phyloP scores from a whole-genome alignment of 345 rosid genomes.

The Eucalyptus decipiens region DNA sequence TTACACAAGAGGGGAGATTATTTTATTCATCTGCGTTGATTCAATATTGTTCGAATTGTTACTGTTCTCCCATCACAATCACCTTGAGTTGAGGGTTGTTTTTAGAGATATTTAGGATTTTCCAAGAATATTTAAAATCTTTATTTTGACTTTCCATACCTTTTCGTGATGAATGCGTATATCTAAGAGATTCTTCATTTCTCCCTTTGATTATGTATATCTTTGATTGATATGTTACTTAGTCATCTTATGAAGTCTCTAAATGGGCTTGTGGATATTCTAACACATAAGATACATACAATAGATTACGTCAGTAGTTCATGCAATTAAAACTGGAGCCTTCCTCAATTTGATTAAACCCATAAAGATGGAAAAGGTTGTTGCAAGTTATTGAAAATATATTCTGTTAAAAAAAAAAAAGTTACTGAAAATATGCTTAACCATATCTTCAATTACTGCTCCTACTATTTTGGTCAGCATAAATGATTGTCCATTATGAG shows the following conservation, averaged over 20 bases:
- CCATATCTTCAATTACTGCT: background rate
- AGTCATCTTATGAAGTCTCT: background rate
- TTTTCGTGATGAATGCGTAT: background rate
- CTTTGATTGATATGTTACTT: background rate
- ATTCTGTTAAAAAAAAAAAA: background rate
- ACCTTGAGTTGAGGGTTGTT: background rate
- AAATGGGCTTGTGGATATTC: background rate
- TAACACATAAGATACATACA: background rate
- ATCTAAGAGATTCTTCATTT: background rate
- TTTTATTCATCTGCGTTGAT: too few relatives aligned
- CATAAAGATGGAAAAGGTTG: background rate
- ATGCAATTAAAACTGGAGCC: background rate
- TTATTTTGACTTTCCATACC: background rate
- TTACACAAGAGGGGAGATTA: too few relatives aligned
- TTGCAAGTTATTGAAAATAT: background rate
- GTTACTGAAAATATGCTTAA: background rate
- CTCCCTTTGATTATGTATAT: background rate
- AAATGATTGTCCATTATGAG: background rate
- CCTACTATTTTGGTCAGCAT: background rate
- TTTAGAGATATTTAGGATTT: background rate
- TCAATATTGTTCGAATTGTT: too few relatives aligned
- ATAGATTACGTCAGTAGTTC: background rate
- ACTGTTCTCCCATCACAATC: too few relatives aligned
- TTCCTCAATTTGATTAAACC: background rate
- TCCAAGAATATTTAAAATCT: background rate